Evolutionary conservation across 129 eudicot genomes (phyloP), one percentile per base, ranked within the genome.

Genomic region (Saussurea involucrata): DNA sequence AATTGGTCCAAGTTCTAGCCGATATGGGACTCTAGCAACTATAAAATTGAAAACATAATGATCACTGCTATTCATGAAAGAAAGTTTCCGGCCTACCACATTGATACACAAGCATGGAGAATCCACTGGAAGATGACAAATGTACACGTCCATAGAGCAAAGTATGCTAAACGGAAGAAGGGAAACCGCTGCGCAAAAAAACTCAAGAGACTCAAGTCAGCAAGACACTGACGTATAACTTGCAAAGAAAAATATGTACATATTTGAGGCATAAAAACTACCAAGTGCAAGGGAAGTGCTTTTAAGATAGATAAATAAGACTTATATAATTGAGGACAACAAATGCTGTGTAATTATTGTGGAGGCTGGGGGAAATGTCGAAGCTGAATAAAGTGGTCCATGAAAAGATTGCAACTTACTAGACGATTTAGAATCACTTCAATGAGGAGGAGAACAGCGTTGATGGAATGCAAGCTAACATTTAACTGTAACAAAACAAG

Each of bases 41-140:
- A 40, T n/a, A 66, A 13, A 49, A 49, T 7, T 53, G 15, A 69
- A 21, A 70, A 25, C 63, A 60, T 34, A 76, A 40, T 29, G 63
- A 55, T 25, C 8, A 25, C 5, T 46, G 29, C 10, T 21, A 55
- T 67, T 18, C 7, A 64, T 6, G 31, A 80, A 12, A 44, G 6
- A 18, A 36, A 25, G 64, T 64, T 34, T 33, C 22, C 53, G 46
- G 32, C 74, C 63, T 86, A 95, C 99, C 90, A 69, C 34, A 90
- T 61, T 22, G 88, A 88, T 63, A 88, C 85, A 77, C 83, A 92
- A 80, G 90, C 95, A 87, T 95, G 99, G 53, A 95, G 71, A 81
- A 90, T 90, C 99, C 97, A 95, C 61, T 95, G 96, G 86, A 87
- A 84, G 76, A 92, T 77, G 83, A 95, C 97, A 76, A 80, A 95